Base-by-base conservation (phyloP, 352 stramenopile genomes). In the Pythium coloratum region DNA sequence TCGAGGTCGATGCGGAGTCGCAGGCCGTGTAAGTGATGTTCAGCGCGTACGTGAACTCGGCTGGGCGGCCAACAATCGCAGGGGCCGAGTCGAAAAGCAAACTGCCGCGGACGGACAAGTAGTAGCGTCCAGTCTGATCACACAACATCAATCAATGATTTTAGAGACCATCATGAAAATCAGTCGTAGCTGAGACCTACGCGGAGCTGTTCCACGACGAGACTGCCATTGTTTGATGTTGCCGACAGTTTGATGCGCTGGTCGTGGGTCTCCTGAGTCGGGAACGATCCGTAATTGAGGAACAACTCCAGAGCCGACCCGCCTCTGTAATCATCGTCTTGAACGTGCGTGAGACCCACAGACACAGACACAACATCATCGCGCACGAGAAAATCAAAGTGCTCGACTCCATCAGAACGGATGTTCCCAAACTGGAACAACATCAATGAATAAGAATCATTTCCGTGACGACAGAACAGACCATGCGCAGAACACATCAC, bases 351-450 rank as follows among this genome's bases (percentile, higher is more conserved):
- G 24, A 69, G 9, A 32, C 44, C n/a, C 44, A 69, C 42, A 4
- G 20, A 10, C 20, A 69, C 62, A 2, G 13, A 12, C 3, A 54
- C 54, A 10, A 64, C 47, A 9, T 66, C 34, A n/a, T 72, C 66
- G 12, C 51, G 18, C 14, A 67, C 66, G 12, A 40, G 3, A 28
- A 76, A 76, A 32, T 76, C 70, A 53, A 73, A 70, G 49, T 70
- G 72, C 53, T 73, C 66, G 64, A 76, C 18, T 36, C 65, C 70
- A 40, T 76, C 70, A 6, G 60, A 28, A 13, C 54, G 30, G 64
- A 72, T 54, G 38, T 61, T 66, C 33, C 65, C 70, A 46, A 70
- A 38, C 70, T 73, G 59, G 20, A 36, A 51, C n/a, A 50, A 28
- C 16, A 51, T 51, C 44, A 51, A 24, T 2, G 16, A 28, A 28